These are phyloP conservation scores for Annulohypoxylon bovei DNA, from an alignment of 495 filamentous ascomycete genomes.

Conservation along the genomic window DNA sequence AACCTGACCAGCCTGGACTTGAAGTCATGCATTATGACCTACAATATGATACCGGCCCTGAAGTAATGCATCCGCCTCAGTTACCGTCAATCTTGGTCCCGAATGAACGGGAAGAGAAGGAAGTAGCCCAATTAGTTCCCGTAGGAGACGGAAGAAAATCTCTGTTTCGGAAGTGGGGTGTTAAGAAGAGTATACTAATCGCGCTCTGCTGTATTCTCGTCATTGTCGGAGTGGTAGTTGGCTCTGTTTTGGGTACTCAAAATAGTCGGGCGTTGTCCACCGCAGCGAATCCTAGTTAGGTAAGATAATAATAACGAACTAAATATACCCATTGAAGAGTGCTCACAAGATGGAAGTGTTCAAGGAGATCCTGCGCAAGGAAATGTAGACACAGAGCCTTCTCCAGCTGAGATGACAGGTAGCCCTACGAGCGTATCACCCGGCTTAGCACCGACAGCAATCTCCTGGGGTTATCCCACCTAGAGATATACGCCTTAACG, in stretches of 20 bases:
- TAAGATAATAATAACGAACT: not conserved
- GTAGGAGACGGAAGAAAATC: not conserved
- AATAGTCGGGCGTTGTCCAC: not conserved
- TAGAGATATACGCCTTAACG: constrained; percentile 23
- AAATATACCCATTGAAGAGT: not conserved
- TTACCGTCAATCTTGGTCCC: not conserved
- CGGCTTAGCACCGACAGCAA: constrained; percentile 14
- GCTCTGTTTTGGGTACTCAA: constrained; percentile 11
- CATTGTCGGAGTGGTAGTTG: constrained; percentile 18
- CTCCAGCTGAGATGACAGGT: constrained; percentile 15
- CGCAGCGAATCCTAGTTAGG: constrained; percentile 8
- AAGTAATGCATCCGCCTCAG: not conserved
- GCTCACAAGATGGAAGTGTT: constrained; percentile 5
- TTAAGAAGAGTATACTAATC: constrained; percentile 13
- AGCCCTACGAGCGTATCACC: constrained; percentile 9
- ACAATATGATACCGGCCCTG: not conserved
- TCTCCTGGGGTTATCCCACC: constrained; percentile 32
- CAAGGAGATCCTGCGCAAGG: not conserved
- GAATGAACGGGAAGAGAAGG: not conserved
- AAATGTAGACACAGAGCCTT: not conserved
- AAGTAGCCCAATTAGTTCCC: not conserved
- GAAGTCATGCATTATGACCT: constrained; percentile 2
- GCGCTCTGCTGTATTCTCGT: not conserved
- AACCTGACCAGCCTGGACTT: constrained; percentile 16
- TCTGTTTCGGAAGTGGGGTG: not conserved